Evolutionary conservation across 352 stramenopile species (phyloP).

Genomic region (Pythium periplocum): DNA sequence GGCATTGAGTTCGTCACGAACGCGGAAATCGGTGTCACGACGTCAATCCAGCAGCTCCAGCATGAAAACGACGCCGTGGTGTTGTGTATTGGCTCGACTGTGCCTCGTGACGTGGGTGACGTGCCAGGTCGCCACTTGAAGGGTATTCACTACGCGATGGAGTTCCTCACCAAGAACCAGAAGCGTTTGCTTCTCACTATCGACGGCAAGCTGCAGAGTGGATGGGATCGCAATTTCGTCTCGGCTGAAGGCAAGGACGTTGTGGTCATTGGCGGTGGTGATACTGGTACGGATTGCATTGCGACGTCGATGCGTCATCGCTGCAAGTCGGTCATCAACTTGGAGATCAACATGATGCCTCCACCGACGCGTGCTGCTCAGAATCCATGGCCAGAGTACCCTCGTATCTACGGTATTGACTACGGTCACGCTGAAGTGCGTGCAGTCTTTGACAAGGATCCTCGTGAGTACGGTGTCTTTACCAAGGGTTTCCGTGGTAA

Average conservation of each 20-base stretch:
- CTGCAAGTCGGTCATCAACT: constrained; percentile 96
- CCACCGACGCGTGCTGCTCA: constrained; percentile 85
- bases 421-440: constrained; percentile 96
- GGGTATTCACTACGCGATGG: constrained; percentile 96
- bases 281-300: constrained; percentile 98
- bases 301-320: constrained; percentile 96
- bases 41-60: constrained; percentile 73
- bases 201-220: constrained; percentile 94
- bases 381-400: constrained; percentile 98
- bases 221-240: constrained; percentile 94
- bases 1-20: constrained; percentile 97
- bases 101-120: constrained; percentile 89
- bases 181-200: constrained; percentile 95
- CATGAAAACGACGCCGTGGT: constrained; percentile 89
- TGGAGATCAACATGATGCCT: constrained; percentile 94
- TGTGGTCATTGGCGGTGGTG: constrained; percentile 96
- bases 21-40: constrained; percentile 87
- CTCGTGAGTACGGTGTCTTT: constrained; percentile 65
- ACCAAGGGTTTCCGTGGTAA: constrained; percentile 82
- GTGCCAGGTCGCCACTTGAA: constrained; percentile 88
- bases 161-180: constrained; percentile 98
- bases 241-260: constrained; percentile 97
- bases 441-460: constrained; percentile 90
- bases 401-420: constrained; percentile 96
- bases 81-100: constrained; percentile 93